These are phyloP conservation scores for Goniomonas avonlea DNA, from an alignment of 78 protist genomes.

Conservation along the genomic window DNA sequence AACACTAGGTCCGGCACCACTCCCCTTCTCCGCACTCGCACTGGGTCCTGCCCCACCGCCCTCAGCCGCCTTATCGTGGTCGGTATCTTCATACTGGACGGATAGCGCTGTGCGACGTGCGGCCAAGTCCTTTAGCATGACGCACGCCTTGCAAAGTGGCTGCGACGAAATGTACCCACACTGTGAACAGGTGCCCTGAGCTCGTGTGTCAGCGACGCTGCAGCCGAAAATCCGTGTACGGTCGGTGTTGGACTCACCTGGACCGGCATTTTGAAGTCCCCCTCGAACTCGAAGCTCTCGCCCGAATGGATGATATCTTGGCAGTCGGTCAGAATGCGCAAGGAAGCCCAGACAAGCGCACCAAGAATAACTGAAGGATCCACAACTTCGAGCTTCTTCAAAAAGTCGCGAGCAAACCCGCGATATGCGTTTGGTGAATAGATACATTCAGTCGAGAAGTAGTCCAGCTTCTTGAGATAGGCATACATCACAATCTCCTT, in stretches of 20 bases:
- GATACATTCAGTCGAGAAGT: slow-evolving; percentile 74
- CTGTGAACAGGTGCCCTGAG: background rate
- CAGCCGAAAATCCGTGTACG: background rate
- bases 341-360: background rate
- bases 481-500: slow-evolving; percentile 85
- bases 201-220: background rate
- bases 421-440: slow-evolving; percentile 75
- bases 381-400: slow-evolving; percentile 35
- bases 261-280: background rate
- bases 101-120: no score
- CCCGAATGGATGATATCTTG: background rate
- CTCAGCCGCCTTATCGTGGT: no score
- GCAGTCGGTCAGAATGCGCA: background rate
- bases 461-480: slow-evolving; percentile 64
- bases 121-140: slow-evolving; percentile 55
- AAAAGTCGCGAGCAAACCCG: slow-evolving; percentile 67
- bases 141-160: slow-evolving; percentile 69
- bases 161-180: slow-evolving; percentile 53
- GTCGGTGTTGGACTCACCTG: background rate
- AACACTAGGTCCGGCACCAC: no score
- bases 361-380: background rate
- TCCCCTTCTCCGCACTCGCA: no score
- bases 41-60: no score
- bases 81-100: no score
- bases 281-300: background rate